Evolutionary conservation across 805 yeast species (phyloP).

Genomic region (Wickerhamiella sorbophila): DNA sequence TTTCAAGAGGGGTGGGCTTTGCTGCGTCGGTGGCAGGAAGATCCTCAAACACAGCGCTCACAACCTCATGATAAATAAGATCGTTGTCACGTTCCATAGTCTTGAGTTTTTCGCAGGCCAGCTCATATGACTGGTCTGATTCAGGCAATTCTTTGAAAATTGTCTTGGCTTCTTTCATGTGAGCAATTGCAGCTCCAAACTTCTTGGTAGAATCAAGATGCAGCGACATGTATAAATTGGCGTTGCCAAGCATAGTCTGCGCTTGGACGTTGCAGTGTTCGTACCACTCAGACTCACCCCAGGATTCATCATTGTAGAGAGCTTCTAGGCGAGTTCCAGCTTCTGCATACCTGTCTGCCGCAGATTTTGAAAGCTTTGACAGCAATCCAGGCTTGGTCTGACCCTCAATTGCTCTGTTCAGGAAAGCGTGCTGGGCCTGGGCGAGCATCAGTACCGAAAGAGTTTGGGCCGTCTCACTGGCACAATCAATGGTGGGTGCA

Average conservation of each 20-base stretch:
- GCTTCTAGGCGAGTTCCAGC: slow-evolving; percentile 32
- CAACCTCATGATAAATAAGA: slow-evolving; percentile 64
- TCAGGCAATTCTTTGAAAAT: slow-evolving; percentile 17
- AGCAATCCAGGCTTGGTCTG: slow-evolving; percentile 45
- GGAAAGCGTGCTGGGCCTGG: slow-evolving; percentile 79
- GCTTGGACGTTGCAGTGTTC: slow-evolving; percentile 24
- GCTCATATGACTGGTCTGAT: slow-evolving; percentile 1
- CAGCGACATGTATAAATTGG: slow-evolving; percentile 46
- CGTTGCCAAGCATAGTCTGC: slow-evolving; percentile 42
- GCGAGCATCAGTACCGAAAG: slow-evolving; percentile 57
- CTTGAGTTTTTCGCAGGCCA: slow-evolving; percentile 5
- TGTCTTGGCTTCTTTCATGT: slow-evolving; percentile 34
- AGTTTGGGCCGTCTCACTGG: slow-evolving; percentile 51
- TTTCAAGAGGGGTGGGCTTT: slow-evolving; percentile 37
- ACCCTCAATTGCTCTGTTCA: slow-evolving; percentile 39
- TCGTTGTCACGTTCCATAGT: slow-evolving; percentile 69
- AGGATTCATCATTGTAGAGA: slow-evolving; percentile 21
- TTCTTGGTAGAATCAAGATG: slow-evolving; percentile 41
- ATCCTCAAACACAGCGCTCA: slow-evolving; percentile 55
- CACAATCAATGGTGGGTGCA: slow-evolving; percentile 72
- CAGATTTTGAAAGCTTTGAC: slow-evolving; percentile 58
- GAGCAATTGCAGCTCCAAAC: slow-evolving; percentile 66
- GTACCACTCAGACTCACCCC: slow-evolving; percentile 35
- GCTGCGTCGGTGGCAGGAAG: slow-evolving; percentile 58
- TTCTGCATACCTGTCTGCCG: slow-evolving; percentile 40